Conservation (phyloP, 129 eudicot genomes). For the Apium graveolens region DNA sequence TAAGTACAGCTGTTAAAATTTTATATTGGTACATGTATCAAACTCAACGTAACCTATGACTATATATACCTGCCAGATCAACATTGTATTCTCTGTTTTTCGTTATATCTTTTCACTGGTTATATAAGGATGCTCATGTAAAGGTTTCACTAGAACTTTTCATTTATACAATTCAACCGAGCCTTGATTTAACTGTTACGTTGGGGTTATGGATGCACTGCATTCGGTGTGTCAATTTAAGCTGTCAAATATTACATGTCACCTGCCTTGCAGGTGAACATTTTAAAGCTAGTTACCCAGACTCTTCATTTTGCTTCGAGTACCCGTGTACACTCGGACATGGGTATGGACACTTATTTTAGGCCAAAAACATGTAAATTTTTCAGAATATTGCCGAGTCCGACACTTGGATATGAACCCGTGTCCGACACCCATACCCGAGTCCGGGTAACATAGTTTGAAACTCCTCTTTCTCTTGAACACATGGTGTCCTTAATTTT, state of each 20-base stretch:
- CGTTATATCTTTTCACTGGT: not conserved
- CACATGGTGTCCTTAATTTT: not conserved
- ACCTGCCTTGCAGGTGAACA: not conserved
- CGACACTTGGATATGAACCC: no score
- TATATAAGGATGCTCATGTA: not conserved
- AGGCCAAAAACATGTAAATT: no score
- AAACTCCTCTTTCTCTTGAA: not conserved
- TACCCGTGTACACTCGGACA: no score
- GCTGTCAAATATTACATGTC: not conserved
- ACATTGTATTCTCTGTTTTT: not conserved
- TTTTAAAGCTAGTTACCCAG: no score
- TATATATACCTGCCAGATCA: not conserved
- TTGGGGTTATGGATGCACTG: not conserved
- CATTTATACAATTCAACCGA: not conserved
- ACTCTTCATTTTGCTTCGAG: no score
- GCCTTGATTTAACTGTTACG: not conserved
- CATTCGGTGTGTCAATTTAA: not conserved
- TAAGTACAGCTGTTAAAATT: constrained; percentile 31
- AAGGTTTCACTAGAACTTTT: not conserved
- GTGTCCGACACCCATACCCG: no score
- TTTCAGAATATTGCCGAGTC: no score
- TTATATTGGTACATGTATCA: not conserved
- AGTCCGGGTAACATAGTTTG: no score
- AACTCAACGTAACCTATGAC: not conserved
- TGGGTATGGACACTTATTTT: no score